Evolutionary conservation across 176 grass and related monocot species (phyloP).

Genomic region (Secale cereale): DNA sequence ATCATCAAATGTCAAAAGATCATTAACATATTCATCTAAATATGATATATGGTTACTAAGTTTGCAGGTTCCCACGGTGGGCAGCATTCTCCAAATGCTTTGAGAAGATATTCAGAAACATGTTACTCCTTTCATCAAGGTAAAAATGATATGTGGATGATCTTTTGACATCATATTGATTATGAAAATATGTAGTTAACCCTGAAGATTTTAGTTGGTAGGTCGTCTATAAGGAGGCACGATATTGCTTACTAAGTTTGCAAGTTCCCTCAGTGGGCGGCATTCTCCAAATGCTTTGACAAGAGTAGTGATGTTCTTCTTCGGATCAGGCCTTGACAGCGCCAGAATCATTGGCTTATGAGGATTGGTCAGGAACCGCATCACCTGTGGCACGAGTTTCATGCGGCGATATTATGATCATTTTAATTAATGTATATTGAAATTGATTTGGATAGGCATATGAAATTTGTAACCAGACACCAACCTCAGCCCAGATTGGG

Average conservation of each 20-base stretch:
- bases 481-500: slow-evolving; percentile 91
- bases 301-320: slow-evolving; percentile 97
- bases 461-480: slow-evolving; percentile 2
- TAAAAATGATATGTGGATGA: background rate
- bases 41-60: slow-evolving; percentile 54
- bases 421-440: background rate
- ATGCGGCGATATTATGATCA: background rate
- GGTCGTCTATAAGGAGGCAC: background rate
- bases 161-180: background rate
- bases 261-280: slow-evolving; percentile 81
- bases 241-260: slow-evolving; percentile 82
- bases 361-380: slow-evolving; percentile 89
- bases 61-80: slow-evolving; percentile 85
- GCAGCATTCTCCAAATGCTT: slow-evolving; percentile 88
- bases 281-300: slow-evolving; percentile 95
- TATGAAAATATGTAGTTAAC: no score
- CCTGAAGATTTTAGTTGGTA: no score
- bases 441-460: background rate
- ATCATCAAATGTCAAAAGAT: no score
- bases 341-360: slow-evolving; percentile 98
- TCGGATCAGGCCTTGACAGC: slow-evolving; percentile 83
- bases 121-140: background rate
- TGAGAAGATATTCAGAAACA: slow-evolving; percentile 47
- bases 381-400: slow-evolving; percentile 46
- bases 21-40: no score